Evolutionary conservation across 345 rosid species (phyloP).

Genomic region (Corchorus olitorius): DNA sequence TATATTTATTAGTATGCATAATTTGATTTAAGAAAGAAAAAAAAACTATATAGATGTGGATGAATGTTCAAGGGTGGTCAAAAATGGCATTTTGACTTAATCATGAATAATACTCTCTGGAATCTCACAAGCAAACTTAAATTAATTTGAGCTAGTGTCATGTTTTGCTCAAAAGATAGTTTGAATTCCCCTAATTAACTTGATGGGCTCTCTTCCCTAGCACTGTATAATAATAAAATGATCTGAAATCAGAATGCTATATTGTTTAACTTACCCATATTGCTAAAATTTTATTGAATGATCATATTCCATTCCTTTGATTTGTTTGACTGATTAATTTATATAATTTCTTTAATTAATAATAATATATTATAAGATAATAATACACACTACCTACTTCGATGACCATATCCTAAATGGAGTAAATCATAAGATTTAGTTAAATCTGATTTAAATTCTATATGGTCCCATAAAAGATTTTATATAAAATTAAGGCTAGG

Average conservation of each 20-base stretch:
- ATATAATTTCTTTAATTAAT: background rate
- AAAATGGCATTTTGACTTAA: constrained; percentile 19
- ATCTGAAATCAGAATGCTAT: too few species aligned
- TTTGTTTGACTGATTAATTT: background rate
- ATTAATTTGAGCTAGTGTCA: background rate
- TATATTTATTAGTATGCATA: too few species aligned
- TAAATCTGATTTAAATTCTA: background rate
- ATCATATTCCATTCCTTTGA: too few species aligned
- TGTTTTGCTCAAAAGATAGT: too few species aligned
- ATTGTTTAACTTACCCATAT: background rate
- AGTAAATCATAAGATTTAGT: background rate
- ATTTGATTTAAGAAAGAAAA: too few species aligned
- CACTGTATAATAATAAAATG: background rate
- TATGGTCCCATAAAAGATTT: constrained; percentile 27
- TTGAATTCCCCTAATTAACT: background rate
- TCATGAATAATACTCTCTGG: background rate
- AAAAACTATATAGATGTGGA: too few species aligned
- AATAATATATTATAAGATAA: background rate
- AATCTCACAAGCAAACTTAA: constrained; percentile 8
- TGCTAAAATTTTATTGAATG: background rate
- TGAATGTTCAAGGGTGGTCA: constrained; percentile 13
- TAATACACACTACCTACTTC: background rate
- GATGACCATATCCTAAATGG: constrained; percentile 1
- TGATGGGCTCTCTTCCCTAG: background rate
- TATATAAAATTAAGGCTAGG: constrained; percentile 3